phyloP scores from a whole-genome alignment of 768 basidiomycete genomes.

The Leccinum imitatum region DNA sequence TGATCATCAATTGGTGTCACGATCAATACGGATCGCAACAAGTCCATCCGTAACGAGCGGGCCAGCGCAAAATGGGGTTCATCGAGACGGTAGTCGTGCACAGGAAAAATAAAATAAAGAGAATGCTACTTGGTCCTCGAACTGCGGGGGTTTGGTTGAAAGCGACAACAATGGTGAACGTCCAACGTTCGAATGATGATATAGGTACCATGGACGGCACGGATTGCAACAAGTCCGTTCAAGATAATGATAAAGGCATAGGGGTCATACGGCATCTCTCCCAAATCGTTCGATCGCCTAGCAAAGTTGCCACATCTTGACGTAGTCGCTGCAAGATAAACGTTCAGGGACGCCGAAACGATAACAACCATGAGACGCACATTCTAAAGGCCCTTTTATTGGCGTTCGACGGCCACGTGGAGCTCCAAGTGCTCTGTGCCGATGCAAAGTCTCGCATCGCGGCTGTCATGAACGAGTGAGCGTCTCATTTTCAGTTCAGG shows the following conservation, averaged over 20 bases:
- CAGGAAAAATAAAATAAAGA: background rate
- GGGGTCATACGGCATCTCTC: background rate
- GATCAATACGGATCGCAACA: background rate
- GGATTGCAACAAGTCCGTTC: conserved; percentile 1
- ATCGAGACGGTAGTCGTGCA: background rate
- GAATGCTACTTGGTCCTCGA: background rate
- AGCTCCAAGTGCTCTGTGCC: conserved; percentile 64
- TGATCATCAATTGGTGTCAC: background rate
- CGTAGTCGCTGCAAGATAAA: conserved; percentile 25
- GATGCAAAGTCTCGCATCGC: conserved; percentile 72
- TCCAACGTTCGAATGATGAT: background rate
- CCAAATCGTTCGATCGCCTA: background rate
- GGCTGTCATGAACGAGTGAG: conserved; percentile 24
- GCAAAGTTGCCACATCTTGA: conserved; percentile 36
- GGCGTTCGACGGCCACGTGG: conserved; percentile 68
- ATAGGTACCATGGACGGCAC: background rate
- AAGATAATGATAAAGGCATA: background rate
- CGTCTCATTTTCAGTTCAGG: conserved; percentile 15
- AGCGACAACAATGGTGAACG: background rate
- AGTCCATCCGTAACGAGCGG: background rate
- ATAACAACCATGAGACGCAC: conserved; percentile 32
- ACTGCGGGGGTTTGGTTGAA: background rate
- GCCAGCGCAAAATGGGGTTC: background rate
- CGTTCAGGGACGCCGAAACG: background rate
- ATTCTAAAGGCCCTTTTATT: conserved; percentile 69